phyloP scores from a whole-genome alignment of 441 rosid species.

The Rhodomyrtus psidioides region DNA sequence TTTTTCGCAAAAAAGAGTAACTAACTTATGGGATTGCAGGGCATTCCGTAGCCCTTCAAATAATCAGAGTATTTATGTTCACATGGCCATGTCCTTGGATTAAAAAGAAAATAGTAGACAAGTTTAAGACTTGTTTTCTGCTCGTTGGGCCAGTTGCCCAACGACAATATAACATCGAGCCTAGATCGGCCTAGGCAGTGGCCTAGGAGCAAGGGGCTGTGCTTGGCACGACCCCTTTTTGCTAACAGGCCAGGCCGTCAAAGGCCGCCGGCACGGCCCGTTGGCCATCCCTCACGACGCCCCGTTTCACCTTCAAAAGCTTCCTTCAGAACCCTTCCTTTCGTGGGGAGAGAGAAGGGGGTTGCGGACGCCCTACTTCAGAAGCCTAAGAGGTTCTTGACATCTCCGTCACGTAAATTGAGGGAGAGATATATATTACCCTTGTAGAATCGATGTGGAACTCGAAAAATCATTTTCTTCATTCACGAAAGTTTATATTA shows the following conservation, averaged over 20 bases:
- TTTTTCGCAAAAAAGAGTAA: not conserved
- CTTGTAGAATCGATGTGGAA: no score
- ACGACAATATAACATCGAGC: not conserved
- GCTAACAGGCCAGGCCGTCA: not conserved
- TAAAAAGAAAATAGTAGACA: not conserved
- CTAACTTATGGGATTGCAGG: not conserved
- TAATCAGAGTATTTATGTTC: not conserved
- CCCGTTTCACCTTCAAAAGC: not conserved
- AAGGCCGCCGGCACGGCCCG: not conserved
- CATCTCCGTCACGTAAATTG: rapidly evolving
- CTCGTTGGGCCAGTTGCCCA: not conserved
- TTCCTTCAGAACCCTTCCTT: not conserved
- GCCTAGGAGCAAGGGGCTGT: not conserved
- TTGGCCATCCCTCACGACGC: not conserved
- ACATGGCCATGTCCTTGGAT: not conserved
- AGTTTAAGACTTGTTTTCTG: not conserved
- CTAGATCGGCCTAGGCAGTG: not conserved
- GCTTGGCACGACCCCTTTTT: not conserved
- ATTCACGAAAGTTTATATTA: not conserved
- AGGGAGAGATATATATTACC: no score
- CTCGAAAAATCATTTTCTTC: no score
- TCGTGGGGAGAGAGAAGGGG: not conserved
- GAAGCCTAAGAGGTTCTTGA: not conserved
- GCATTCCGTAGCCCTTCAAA: not conserved
- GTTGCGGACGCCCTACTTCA: no score